These are phyloP conservation scores for Nepenthes mirabilis DNA, from an alignment of 148 eudicot genomes.

Conservation along the genomic window DNA sequence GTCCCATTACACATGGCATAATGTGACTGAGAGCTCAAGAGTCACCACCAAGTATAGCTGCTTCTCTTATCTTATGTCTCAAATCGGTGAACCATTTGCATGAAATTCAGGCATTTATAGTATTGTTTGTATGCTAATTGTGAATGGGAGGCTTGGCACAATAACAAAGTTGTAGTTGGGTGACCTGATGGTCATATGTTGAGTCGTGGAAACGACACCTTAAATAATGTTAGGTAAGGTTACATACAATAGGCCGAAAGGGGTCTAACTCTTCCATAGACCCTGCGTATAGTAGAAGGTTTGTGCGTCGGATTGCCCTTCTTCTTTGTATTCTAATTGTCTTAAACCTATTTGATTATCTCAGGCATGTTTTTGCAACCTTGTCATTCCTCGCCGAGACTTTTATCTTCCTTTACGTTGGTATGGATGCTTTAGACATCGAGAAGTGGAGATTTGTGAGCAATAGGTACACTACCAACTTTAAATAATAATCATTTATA, in stretches of 20 bases:
- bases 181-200: too few species aligned
- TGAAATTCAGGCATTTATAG: too few species aligned
- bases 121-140: too few species aligned
- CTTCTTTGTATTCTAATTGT: background rate
- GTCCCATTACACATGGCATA: constrained; percentile 94
- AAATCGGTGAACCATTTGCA: background rate
- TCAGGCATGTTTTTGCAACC: constrained; percentile 88
- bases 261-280: too few species aligned
- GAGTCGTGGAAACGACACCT: too few species aligned
- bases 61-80: constrained; percentile 6
- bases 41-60: constrained; percentile 61
- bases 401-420: constrained; percentile 73
- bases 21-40: constrained; percentile 74
- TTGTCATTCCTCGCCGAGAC: constrained; percentile 73
- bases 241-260: too few species aligned
- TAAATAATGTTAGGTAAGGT: too few species aligned
- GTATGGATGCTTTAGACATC: constrained; percentile 90
- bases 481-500: background rate
- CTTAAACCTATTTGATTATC: constrained; percentile 1
- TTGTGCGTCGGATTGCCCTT: background rate
- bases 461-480: constrained; percentile 30
- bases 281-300: too few species aligned
- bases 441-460: constrained; percentile 74
- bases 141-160: too few species aligned
- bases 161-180: too few species aligned